These are phyloP conservation scores for Fusarium acutatum DNA, from an alignment of 2,329 filamentous ascomycete species.

Conservation along the genomic window DNA sequence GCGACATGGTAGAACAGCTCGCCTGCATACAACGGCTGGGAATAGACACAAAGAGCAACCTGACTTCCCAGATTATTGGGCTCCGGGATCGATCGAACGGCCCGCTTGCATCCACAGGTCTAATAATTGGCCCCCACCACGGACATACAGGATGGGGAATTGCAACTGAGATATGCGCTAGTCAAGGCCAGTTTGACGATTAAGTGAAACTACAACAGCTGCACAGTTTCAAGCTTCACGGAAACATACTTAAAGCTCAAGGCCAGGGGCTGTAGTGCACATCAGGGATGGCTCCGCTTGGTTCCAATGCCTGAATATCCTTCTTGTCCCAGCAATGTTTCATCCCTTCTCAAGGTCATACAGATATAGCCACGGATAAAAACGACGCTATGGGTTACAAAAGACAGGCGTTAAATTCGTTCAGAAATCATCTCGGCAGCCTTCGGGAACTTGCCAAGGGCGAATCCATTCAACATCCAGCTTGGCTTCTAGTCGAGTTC, in stretches of 20 bases:
- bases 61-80: slow-evolving; percentile 22
- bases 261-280: background rate
- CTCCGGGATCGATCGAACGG: slow-evolving; percentile 28
- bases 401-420: background rate
- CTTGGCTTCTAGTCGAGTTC: background rate
- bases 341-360: background rate
- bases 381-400: background rate
- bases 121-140: slow-evolving; percentile 11
- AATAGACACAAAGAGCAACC: background rate
- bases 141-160: slow-evolving; percentile 13
- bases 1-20: background rate
- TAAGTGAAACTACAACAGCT: background rate
- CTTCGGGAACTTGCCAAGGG: background rate
- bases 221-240: background rate
- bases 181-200: background rate
- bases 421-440: background rate
- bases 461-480: background rate
- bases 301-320: background rate
- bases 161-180: slow-evolving; percentile 11
- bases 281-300: background rate
- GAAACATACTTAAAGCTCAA: background rate
- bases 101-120: slow-evolving; percentile 22
- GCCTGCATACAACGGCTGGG: background rate
- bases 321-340: slow-evolving; percentile 8
- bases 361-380: background rate